Evolutionary conservation across 176 grass and related monocot species (phyloP), one percentile per base, ranked within the genome.

Genomic region (Cymbopogon citratus): DNA sequence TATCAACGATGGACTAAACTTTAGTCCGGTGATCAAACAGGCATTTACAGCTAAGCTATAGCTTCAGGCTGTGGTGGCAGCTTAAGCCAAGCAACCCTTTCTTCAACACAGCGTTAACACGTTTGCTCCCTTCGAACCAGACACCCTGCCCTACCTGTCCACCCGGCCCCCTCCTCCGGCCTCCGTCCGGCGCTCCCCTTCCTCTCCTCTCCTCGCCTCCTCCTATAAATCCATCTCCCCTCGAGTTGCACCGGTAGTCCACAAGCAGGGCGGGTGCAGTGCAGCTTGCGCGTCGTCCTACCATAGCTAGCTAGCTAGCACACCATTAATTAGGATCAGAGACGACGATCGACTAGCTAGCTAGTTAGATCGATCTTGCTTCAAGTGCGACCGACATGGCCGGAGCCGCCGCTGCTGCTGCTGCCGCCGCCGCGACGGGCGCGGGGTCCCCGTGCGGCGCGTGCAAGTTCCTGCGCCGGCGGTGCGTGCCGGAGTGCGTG

Each of bases 381-480:
- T 62, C 12, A 1, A 3, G 4, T 27, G 23, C 1, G 41, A 19
- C 1, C 24, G 25, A 21, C 71, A 89, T 89, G 87, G 77, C 87
- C 19, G 77, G 65, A 80, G 33, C 78, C 36, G 29, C 6, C 43
- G 57, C 56, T 1, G n/a, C 57, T 0, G 59, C 57, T 24, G 86
- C 24, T 9, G 51, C 54, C 2, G 76, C 49, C 3, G 73, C 9
- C 12, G 19, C 79, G 6, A 60, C 91, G 13, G 89, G 90, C 1
- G 43, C 71, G 4, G 92, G 92, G 7, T 94, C 95, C 4, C 95
- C 95, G 12, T 98, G 95, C 57, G 95, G 95, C 1, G 95, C 95
- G 3, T 98, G 95, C 88, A 98, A 98, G 84, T 98, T 98, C 82
- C 73, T 98, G 38, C 90, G 92, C 14, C 87, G 95, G 56, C 86